phyloP scores from a whole-genome alignment of 2,329 filamentous ascomycete species.

The Cladobotryum protrusum region DNA sequence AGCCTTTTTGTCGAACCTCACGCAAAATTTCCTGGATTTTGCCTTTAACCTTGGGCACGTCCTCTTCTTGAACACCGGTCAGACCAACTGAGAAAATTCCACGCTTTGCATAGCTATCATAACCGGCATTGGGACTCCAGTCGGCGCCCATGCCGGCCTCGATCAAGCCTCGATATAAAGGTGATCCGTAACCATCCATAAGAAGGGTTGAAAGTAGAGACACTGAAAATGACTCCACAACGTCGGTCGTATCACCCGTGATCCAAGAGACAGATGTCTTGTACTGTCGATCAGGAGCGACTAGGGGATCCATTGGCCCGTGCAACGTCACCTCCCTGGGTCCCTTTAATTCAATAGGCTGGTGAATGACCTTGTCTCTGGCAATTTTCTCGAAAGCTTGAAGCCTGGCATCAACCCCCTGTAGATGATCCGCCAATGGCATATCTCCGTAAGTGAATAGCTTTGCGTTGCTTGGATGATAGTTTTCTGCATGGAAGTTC shows the following conservation, averaged over 20 bases:
- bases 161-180: slow-evolving; percentile 80
- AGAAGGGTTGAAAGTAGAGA: slow-evolving; percentile 76
- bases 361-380: slow-evolving; percentile 66
- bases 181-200: slow-evolving; percentile 92
- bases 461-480: slow-evolving; percentile 96
- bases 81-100: slow-evolving; percentile 88
- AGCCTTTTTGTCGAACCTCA: slow-evolving; percentile 67
- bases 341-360: slow-evolving; percentile 66
- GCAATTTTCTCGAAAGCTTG: slow-evolving; percentile 64
- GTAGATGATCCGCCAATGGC: slow-evolving; percentile 73
- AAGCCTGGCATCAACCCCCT: slow-evolving; percentile 70
- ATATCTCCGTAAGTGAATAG: slow-evolving; percentile 94
- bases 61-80: slow-evolving; percentile 77
- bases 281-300: slow-evolving; percentile 78
- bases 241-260: slow-evolving; percentile 72
- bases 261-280: slow-evolving; percentile 95
- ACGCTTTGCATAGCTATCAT: slow-evolving; percentile 69
- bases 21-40: slow-evolving; percentile 67
- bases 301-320: slow-evolving; percentile 81
- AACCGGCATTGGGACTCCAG: slow-evolving; percentile 91
- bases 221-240: slow-evolving; percentile 83
- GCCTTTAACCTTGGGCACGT: slow-evolving; percentile 70
- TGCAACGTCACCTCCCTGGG: slow-evolving; percentile 64
- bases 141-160: slow-evolving; percentile 87
- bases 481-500: slow-evolving; percentile 85